phyloP scores from a whole-genome alignment of 805 yeast genomes.

The Saturnispora saitoi region DNA sequence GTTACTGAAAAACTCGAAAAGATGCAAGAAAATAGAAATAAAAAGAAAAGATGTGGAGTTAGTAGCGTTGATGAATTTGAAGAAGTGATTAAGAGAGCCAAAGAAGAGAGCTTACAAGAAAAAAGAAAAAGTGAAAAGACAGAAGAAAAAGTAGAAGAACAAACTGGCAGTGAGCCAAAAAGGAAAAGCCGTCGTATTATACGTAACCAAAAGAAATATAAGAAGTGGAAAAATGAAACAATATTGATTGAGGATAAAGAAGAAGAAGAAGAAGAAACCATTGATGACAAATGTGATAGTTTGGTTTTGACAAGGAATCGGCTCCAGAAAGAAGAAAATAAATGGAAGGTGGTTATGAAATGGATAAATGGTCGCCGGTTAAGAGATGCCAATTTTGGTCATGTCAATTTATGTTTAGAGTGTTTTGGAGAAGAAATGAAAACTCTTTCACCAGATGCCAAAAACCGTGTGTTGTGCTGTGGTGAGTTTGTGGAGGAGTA shows the following conservation, averaged over 20 bases:
- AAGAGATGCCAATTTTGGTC: slow-evolving; percentile 22
- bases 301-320: background rate
- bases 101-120: slow-evolving; percentile 9
- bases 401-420: slow-evolving; percentile 19
- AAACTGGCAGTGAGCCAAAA: slow-evolving; percentile 19
- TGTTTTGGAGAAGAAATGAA: slow-evolving; percentile 18
- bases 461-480: background rate
- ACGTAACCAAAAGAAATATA: background rate
- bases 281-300: slow-evolving; percentile 6
- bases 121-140: slow-evolving; percentile 14
- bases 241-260: background rate
- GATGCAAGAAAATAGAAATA: background rate
- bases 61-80: slow-evolving; percentile 8
- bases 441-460: background rate
- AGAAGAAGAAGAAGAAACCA: slow-evolving; percentile 1
- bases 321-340: background rate
- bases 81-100: slow-evolving; percentile 6
- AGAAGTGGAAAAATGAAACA: background rate
- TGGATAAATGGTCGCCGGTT: slow-evolving; percentile 18
- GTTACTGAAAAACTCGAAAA: background rate
- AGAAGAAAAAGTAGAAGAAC: no score
- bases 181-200: background rate
- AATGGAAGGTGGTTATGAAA: slow-evolving; percentile 8
- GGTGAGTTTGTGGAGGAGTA: background rate
- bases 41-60: background rate